These are phyloP conservation scores for Pleurotus sapidus DNA, from an alignment of 768 basidiomycete genomes.

Conservation along the genomic window DNA sequence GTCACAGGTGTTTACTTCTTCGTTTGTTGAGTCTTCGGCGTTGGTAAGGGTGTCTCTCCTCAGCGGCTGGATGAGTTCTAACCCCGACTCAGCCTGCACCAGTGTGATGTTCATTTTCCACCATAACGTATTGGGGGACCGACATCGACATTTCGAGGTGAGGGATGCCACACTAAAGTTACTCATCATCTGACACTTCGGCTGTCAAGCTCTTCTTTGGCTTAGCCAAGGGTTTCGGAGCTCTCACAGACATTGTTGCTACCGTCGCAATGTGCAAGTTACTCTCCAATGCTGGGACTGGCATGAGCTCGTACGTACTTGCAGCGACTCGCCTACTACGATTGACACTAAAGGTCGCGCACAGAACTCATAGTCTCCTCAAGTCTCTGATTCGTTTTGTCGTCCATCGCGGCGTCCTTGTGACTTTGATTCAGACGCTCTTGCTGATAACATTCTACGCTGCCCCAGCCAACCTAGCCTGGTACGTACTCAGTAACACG, in stretches of 20 bases:
- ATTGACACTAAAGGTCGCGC: neutral
- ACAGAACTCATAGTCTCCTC: constrained; percentile 38
- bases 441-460: constrained; percentile 40
- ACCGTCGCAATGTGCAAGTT: constrained; percentile 42
- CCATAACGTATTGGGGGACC: constrained; percentile 1
- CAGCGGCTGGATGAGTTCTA: too few species aligned
- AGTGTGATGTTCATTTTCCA: constrained; percentile 9
- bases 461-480: constrained; percentile 30
- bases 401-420: constrained; percentile 40
- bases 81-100: too few species aligned
- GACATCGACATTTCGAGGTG: constrained; percentile 19
- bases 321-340: neutral
- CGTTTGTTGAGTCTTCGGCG: constrained; percentile 7
- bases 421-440: constrained; percentile 39
- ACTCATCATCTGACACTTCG: too few species aligned
- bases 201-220: too few species aligned
- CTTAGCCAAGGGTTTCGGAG: constrained; percentile 41
- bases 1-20: too few species aligned
- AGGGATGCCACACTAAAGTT: too few species aligned
- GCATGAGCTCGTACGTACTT: constrained; percentile 30
- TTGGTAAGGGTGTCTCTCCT: too few species aligned
- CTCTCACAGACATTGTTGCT: constrained; percentile 40
- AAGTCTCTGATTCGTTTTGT: constrained; percentile 36
- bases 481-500: constrained; percentile 20
- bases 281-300: constrained; percentile 33